A percentile compares a stretch with the other conserved stretches of the same genome.
Evolutionary conservation across 75 land plant genomes (phyloP).

Genomic region (Sequoia sempervirens): DNA sequence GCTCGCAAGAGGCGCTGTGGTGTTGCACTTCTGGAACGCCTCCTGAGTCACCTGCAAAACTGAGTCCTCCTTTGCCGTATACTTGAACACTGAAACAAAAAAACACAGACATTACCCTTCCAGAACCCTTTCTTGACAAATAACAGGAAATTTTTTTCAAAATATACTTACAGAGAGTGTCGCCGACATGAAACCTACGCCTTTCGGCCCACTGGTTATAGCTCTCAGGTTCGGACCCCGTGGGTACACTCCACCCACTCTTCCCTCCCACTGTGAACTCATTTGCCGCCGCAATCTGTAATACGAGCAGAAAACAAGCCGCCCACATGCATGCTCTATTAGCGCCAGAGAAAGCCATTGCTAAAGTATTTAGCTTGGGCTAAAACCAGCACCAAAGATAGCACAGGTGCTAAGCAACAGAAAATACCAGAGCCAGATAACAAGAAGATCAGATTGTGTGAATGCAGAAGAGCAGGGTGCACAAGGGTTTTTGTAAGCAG

Average conservation of each 20-base stretch:
- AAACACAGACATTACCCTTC: not conserved
- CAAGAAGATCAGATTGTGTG: not conserved
- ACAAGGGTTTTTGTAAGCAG: not conserved
- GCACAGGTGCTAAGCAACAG: not conserved
- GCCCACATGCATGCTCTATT: not conserved
- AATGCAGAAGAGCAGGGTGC: not conserved
- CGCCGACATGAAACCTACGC: conserved; percentile 19
- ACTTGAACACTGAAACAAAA: conserved; percentile 44
- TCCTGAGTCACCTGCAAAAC: conserved; percentile 46
- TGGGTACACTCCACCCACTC: conserved; percentile 13
- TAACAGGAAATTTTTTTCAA: not conserved
- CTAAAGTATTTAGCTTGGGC: not conserved
- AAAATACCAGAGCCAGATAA: not conserved
- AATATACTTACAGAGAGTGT: conserved; percentile 11
- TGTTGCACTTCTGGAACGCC: conserved; percentile 46
- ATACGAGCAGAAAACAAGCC: not conserved
- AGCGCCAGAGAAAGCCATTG: not conserved
- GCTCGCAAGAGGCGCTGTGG: conserved; percentile 21
- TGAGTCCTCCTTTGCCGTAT: conserved; percentile 38
- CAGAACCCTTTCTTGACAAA: not conserved
- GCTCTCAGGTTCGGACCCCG: not conserved
- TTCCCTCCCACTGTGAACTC: conserved; percentile 25
- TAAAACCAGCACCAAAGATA: not conserved
- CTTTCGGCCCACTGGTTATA: conserved; percentile 16
- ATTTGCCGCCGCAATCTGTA: not conserved